Conservation (phyloP, 345 rosid species). For the Eucalyptus erythrocorys region DNA sequence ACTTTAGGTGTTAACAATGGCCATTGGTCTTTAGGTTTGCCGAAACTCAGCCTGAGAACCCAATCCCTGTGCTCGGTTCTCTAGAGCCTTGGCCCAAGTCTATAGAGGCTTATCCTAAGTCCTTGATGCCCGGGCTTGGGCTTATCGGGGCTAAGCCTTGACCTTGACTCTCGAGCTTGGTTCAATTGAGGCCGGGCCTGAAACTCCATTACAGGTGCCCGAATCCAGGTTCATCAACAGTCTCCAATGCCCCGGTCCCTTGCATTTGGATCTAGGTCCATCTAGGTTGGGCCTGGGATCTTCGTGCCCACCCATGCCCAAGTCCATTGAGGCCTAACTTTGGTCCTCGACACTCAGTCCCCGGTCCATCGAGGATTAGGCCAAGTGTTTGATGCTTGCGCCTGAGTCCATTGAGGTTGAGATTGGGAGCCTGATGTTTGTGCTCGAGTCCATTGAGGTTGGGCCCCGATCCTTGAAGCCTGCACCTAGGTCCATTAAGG, state of each 20-base stretch:
- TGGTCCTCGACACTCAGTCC: fast-evolving
- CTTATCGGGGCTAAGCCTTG: fast-evolving
- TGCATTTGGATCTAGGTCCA: neutral
- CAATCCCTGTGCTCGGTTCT: fast-evolving
- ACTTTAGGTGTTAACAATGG: too few species aligned
- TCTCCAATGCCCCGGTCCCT: neutral
- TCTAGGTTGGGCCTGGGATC: fast-evolving
- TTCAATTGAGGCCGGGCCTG: neutral
- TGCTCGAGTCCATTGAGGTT: neutral
- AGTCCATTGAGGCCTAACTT: neutral
- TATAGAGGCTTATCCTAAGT: fast-evolving
- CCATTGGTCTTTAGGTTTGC: too few species aligned
- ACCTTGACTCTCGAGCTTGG: neutral
- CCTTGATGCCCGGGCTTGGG: neutral
- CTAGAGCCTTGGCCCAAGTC: fast-evolving
- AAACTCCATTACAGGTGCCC: neutral
- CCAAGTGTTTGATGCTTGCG: neutral
- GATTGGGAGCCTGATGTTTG: neutral
- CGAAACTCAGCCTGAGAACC: fast-evolving
- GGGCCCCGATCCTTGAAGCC: neutral
- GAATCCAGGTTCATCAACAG: neutral
- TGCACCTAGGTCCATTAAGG: neutral
- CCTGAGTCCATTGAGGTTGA: neutral
- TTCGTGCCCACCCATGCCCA: neutral
- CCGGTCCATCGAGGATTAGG: fast-evolving